Conservation (phyloP, 2,329 filamentous ascomycete genomes). For the Botryotinia narcissicola region DNA sequence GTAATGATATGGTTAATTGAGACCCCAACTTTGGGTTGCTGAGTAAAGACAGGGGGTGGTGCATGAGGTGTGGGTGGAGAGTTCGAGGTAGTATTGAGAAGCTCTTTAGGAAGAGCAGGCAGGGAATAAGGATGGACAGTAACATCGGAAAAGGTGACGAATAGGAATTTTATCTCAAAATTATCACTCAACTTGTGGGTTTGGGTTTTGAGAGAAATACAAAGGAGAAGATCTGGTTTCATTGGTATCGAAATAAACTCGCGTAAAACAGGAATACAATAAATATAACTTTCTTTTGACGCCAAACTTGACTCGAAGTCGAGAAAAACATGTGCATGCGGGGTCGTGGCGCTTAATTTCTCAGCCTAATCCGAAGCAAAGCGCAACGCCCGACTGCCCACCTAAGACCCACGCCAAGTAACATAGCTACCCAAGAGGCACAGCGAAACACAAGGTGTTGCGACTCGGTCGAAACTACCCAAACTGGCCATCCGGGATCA, state of each 20-base stretch:
- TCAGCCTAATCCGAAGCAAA: neutral
- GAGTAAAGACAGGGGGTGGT: neutral
- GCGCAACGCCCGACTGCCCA: neutral
- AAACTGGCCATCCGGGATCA: neutral
- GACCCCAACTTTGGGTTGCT: slow-evolving; percentile 3
- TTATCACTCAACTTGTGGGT: neutral
- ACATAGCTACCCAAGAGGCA: slow-evolving; percentile 1
- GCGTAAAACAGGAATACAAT: neutral
- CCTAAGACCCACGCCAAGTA: neutral
- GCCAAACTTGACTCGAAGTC: neutral
- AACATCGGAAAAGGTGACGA: neutral
- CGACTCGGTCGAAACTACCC: neutral
- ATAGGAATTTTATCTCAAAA: neutral
- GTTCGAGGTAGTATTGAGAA: neutral
- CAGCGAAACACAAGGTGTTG: slow-evolving; percentile 1
- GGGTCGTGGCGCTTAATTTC: slow-evolving; percentile 14
- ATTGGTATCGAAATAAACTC: neutral
- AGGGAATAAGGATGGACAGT: neutral
- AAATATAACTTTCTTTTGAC: neutral
- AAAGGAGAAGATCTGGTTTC: neutral
- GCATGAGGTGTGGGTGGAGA: slow-evolving; percentile 9
- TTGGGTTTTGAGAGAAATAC: neutral
- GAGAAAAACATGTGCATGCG: slow-evolving; percentile 9
- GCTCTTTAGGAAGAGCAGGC: neutral
- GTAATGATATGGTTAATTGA: neutral